These are phyloP conservation scores for Calonectria crousiana DNA, from an alignment of 2,329 filamentous ascomycete species.

Conservation along the genomic window DNA sequence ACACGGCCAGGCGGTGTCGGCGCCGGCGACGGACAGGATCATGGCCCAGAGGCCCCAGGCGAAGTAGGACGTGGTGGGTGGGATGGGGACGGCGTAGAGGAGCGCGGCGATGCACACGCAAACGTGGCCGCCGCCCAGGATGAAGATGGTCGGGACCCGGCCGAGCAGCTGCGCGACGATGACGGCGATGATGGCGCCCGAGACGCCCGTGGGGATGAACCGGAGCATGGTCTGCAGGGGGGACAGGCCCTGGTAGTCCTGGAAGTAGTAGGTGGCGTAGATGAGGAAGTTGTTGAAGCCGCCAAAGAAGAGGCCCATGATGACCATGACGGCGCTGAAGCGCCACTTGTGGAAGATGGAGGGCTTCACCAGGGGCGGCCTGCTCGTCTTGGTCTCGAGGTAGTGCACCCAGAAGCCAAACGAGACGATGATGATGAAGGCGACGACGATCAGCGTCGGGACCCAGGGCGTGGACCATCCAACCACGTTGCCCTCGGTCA, in stretches of 20 bases:
- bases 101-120: constrained; percentile 67
- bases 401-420: constrained; percentile 73
- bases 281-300: constrained; percentile 77
- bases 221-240: constrained; percentile 76
- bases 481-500: constrained; percentile 77
- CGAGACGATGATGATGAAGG: constrained; percentile 65
- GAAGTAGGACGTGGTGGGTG: constrained; percentile 72
- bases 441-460: constrained; percentile 68
- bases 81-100: constrained; percentile 74
- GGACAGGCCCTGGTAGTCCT: constrained; percentile 72
- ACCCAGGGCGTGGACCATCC: constrained; percentile 76
- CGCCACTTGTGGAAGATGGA: constrained; percentile 70
- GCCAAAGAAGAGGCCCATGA: constrained; percentile 76
- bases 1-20: constrained; percentile 75
- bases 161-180: constrained; percentile 68
- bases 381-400: constrained; percentile 46
- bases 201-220: constrained; percentile 75
- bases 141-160: constrained; percentile 67
- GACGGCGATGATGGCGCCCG: constrained; percentile 68
- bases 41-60: constrained; percentile 76
- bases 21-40: constrained; percentile 73
- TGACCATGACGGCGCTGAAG: constrained; percentile 73
- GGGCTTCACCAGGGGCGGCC: constrained; percentile 74
- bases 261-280: constrained; percentile 78
- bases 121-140: constrained; percentile 69